Evolutionary conservation across 2,329 filamentous ascomycete species (phyloP), one percentile per base, ranked within the genome.

Genomic region (Aspergillus clavatus): DNA sequence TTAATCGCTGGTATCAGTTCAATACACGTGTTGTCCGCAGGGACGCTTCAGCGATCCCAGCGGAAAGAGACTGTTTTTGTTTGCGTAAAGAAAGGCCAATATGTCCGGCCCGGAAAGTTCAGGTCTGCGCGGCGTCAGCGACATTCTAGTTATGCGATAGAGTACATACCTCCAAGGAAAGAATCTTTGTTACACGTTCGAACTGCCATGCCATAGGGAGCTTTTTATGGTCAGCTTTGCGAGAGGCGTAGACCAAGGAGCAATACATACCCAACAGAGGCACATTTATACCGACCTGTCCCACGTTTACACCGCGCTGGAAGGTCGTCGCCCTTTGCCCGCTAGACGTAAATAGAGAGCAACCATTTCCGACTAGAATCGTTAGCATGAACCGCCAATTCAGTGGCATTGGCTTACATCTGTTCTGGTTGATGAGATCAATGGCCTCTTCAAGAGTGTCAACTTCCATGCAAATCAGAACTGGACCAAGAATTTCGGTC

Each of bases 401-500:
- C 12, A 3, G 10, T 12, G 21, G 3, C 5, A n/a, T 14, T 4
- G 19, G 31, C 42, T 37, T 38, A 53, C 51, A 56, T 40, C 51
- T 55, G 24, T 59, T 65, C 4, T 50, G 51, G 38, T 65, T 65
- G 43, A 65, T 63, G 11, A 62, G 42, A 1, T 59, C 53, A 19
- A 66, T 66, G 6, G 63, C 66, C 8, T 65, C 62, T n/a, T 67
- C 60, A 10, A 67, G 49, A 0, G 61, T 69, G 19, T 60, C 54
- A 16, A 60, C 63, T 27, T 57, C 56, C 42, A 69, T 58, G 43
- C 59, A 63, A 16, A 70, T 55, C 3, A 69, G 54, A 3, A 68
- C 66, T 3, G 66, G 65, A 3, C 65, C 65, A 40, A 68, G 68
- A 19, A 68, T 67, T 42, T 69, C 65, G 19, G 57, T 51, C 40